Evolutionary conservation across 1,139 yeast genomes (phyloP), one percentile per base, ranked within the genome.

Genomic region (Suhomyces atakaporum): DNA sequence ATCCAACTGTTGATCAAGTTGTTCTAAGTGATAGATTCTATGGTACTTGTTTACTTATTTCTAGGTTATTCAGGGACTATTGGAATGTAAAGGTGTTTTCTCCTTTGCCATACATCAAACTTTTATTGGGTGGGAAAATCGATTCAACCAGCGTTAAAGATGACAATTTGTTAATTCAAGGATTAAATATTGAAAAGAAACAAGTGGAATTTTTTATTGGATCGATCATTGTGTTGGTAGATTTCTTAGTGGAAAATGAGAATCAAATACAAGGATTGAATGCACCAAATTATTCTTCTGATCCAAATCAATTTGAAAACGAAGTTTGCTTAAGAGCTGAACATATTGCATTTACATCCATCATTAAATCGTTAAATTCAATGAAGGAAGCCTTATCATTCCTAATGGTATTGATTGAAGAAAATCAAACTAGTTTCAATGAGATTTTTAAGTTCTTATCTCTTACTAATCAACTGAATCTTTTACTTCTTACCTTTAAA

Each of bases 301-400:
- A 72, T 44, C 77, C 77, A 6, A 59, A 60, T 22, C 73, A 68
- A 45, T 65, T 68, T 47, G 75, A 69, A 38, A 68, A 62, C 41
- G 95, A 86, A 51, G 75, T 84, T 27, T 86, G 95, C 31, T 69
- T 84, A 46, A 90, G 94, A 60, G 96, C 96, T 1, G 98, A 92
- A 55, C 92, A 87, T 51, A 81, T 90, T 51, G 96, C 96, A 7
- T 78, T 92, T 48, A 81, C 84, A 20, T 80, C 97, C 0, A 68
- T 94, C 29, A 71, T 87, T 31, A 82, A 84, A 49, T 77, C 92
- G 6, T 75, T 90, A 41, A 79, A 76, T 44, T 82, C 90, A 5
- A 81, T 88, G 63, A 86, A 88, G 48, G 97, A 92, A 60, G 96
- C 96, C 0, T 69, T 92, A 31, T 87, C 97, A 1, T 92, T 92